A percentile compares a stretch with the other conserved stretches of the same genome.
phyloP scores from a whole-genome alignment of 2,329 filamentous ascomycete species.

The Colletotrichum viniferum region DNA sequence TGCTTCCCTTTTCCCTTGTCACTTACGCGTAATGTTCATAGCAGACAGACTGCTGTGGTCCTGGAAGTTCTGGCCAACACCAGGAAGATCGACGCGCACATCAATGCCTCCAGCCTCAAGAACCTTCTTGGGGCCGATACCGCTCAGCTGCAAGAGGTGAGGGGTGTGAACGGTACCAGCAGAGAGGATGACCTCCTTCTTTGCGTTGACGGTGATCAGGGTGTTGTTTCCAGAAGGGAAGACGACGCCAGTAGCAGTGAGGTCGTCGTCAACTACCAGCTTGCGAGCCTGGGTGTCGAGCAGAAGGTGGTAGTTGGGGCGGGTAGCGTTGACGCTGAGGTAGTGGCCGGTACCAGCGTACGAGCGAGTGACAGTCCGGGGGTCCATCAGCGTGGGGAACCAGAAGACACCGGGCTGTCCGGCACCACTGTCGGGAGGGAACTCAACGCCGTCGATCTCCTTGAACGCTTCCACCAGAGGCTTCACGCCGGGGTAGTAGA shows the following conservation, averaged over 20 bases:
- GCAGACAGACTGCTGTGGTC: slow-evolving; percentile 37
- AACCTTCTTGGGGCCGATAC: slow-evolving; percentile 42
- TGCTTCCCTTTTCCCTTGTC: not conserved
- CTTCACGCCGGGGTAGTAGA: slow-evolving; percentile 38
- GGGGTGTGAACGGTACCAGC: slow-evolving; percentile 41
- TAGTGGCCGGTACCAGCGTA: slow-evolving; percentile 43
- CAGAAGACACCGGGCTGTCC: slow-evolving; percentile 44
- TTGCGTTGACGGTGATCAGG: slow-evolving; percentile 25
- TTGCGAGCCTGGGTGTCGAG: slow-evolving; percentile 37
- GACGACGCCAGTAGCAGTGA: slow-evolving; percentile 37
- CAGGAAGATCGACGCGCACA: slow-evolving; percentile 43
- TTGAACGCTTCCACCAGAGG: slow-evolving; percentile 38
- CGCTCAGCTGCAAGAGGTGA: slow-evolving; percentile 47
- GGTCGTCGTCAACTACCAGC: slow-evolving; percentile 31
- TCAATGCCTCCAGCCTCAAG: slow-evolving; percentile 39
- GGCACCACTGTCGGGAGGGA: slow-evolving; percentile 41
- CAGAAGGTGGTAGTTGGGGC: slow-evolving; percentile 38
- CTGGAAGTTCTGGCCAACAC: slow-evolving; percentile 48
- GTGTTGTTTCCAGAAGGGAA: slow-evolving; percentile 22
- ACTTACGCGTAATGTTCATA: slow-evolving; percentile 21
- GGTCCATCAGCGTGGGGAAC: slow-evolving; percentile 47
- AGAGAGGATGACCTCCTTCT: slow-evolving; percentile 39
- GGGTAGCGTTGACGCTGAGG: slow-evolving; percentile 30
- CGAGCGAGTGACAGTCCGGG: slow-evolving; percentile 36
- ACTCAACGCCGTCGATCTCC: slow-evolving; percentile 42